These are phyloP conservation scores for Arthrobotrys sphaeroides DNA, from an alignment of 2,329 filamentous ascomycete genomes.

Conservation along the genomic window DNA sequence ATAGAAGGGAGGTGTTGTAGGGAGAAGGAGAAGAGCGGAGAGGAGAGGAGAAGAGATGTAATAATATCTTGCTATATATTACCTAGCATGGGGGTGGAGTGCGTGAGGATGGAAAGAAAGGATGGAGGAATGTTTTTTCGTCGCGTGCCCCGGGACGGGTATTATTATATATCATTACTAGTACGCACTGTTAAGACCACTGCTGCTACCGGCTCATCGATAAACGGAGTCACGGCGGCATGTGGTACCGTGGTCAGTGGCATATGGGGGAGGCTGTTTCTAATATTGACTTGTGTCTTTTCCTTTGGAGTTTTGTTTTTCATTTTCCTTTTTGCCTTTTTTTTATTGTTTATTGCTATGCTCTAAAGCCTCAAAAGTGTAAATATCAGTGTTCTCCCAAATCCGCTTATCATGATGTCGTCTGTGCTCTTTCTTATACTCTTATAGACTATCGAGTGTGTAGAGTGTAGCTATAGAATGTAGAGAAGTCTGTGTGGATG, in stretches of 20 bases:
- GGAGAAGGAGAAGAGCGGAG: no score
- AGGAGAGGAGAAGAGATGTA: background rate
- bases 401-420: background rate
- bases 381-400: constrained; percentile 35
- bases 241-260: background rate
- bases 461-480: no score
- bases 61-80: background rate
- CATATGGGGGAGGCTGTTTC: background rate
- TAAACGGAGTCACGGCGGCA: no score
- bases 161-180: constrained; percentile 23
- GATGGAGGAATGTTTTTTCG: background rate
- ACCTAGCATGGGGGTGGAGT: background rate
- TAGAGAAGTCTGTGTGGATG: no score
- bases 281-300: background rate
- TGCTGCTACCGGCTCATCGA: no score
- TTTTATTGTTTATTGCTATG: background rate
- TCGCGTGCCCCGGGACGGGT: background rate
- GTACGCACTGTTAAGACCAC: background rate
- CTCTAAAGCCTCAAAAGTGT: constrained; percentile 42
- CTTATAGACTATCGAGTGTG: no score
- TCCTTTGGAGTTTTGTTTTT: constrained; percentile 43
- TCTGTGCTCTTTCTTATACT: background rate
- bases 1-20: background rate
- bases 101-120: background rate
- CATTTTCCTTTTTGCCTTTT: background rate